These are phyloP conservation scores for Phialophora expanda DNA, from an alignment of 2,329 filamentous ascomycete genomes.

Conservation along the genomic window DNA sequence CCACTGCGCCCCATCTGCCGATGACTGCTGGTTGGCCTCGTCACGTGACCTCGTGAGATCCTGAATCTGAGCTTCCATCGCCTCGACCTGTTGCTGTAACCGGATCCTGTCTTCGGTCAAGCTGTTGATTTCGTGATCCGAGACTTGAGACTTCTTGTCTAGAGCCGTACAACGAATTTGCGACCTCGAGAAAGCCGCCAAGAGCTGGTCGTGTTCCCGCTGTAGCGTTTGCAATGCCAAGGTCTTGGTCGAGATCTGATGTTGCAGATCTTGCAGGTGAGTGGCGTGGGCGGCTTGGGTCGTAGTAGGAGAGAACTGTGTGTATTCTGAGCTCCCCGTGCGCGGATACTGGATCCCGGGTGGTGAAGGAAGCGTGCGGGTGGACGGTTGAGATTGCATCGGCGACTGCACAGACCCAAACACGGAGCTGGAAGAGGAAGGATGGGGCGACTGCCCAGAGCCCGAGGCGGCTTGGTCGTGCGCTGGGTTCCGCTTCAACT, in stretches of 20 bases:
- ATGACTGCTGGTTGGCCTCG: constrained; percentile 50
- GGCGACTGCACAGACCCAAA: constrained; percentile 34
- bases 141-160: constrained; percentile 58
- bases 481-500: constrained; percentile 26
- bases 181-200: constrained; percentile 55
- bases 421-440: constrained; percentile 32
- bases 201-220: constrained; percentile 59
- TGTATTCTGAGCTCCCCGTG: constrained; percentile 26
- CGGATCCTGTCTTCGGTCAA: constrained; percentile 58
- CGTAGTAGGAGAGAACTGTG: constrained; percentile 26
- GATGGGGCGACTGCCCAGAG: constrained; percentile 31
- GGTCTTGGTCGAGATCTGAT: constrained; percentile 60
- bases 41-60: constrained; percentile 57
- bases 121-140: constrained; percentile 58
- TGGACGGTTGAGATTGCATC: constrained; percentile 33
- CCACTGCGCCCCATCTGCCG: constrained; percentile 56
- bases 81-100: constrained; percentile 53
- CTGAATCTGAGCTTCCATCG: constrained; percentile 57
- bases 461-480: constrained; percentile 29
- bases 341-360: constrained; percentile 34
- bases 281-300: constrained; percentile 44
- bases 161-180: constrained; percentile 57
- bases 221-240: constrained; percentile 59
- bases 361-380: constrained; percentile 39
- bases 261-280: constrained; percentile 58